Percentiles rank a stretch among this genome's conserved stretches.
phyloP scores from a whole-genome alignment of 2,329 filamentous ascomycete genomes.

The Curvularia eragrostidis region DNA sequence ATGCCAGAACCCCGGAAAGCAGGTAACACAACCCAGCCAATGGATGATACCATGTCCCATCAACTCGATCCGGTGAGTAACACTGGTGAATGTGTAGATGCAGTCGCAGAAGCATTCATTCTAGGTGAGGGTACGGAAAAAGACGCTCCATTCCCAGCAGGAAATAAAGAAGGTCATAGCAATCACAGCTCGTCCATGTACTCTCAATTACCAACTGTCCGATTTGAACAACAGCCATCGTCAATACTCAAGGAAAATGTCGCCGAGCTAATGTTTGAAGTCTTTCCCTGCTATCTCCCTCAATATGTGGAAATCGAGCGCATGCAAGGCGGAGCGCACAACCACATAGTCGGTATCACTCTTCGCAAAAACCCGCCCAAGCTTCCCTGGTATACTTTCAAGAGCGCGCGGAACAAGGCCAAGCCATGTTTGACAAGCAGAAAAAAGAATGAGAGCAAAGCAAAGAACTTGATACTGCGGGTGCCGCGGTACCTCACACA shows the following conservation, averaged over 20 bases:
- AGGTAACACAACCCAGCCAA: neutral
- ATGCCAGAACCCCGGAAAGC: neutral
- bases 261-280: neutral
- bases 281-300: neutral
- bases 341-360: neutral
- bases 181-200: neutral
- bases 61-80: neutral
- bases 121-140: neutral
- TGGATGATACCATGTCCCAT: neutral
- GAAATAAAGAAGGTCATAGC: neutral
- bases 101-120: neutral
- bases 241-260: neutral
- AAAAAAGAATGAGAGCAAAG: neutral
- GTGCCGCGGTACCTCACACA: neutral
- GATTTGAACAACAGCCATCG: neutral
- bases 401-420: neutral
- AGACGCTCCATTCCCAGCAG: neutral
- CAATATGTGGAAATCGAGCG: neutral
- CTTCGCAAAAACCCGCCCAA: neutral
- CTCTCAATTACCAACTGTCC: neutral
- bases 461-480: neutral
- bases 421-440: neutral
- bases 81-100: neutral
- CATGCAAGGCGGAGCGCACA: neutral
- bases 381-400: neutral